phyloP scores from a whole-genome alignment of 2,329 filamentous ascomycete genomes.

The Venturia aucupariae region DNA sequence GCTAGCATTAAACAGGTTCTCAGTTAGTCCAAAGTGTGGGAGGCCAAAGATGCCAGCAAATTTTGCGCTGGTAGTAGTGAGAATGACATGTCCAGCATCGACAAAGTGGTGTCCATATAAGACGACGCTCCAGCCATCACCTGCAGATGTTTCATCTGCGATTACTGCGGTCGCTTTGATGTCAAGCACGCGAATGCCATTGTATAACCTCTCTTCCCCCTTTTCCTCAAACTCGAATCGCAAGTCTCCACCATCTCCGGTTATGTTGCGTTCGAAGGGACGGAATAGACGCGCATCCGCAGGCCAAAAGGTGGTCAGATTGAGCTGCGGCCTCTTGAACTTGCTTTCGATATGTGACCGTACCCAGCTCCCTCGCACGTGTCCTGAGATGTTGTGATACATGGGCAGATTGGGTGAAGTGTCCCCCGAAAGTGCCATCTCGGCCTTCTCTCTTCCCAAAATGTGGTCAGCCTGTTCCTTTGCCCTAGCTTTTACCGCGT shows the following conservation, averaged over 20 bases:
- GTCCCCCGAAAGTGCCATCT: neutral
- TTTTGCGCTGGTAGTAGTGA: slow-evolving; percentile 89
- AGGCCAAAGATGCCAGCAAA: slow-evolving; percentile 82
- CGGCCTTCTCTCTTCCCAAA: slow-evolving; percentile 10
- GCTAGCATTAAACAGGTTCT: slow-evolving; percentile 38
- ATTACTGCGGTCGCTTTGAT: slow-evolving; percentile 43
- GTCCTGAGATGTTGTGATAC: slow-evolving; percentile 15
- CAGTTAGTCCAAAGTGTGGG: slow-evolving; percentile 66
- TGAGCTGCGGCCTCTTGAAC: slow-evolving; percentile 9
- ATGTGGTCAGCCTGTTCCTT: slow-evolving; percentile 9
- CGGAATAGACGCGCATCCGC: neutral
- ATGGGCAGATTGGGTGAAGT: neutral
- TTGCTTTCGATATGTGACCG: slow-evolving; percentile 10
- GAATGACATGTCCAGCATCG: slow-evolving; percentile 64
- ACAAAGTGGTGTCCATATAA: slow-evolving; percentile 82
- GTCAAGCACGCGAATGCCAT: neutral
- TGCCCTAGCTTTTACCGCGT: slow-evolving; percentile 12
- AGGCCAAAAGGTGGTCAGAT: slow-evolving; percentile 13
- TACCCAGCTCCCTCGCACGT: slow-evolving; percentile 14
- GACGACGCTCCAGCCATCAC: slow-evolving; percentile 69
- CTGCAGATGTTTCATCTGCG: slow-evolving; percentile 59
- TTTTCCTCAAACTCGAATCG: slow-evolving; percentile 11
- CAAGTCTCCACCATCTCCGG: slow-evolving; percentile 11
- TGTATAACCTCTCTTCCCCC: neutral
- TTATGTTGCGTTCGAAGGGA: slow-evolving; percentile 14